phyloP scores from a whole-genome alignment of 2,329 filamentous ascomycete species.

The Rhinocladiella similis region DNA sequence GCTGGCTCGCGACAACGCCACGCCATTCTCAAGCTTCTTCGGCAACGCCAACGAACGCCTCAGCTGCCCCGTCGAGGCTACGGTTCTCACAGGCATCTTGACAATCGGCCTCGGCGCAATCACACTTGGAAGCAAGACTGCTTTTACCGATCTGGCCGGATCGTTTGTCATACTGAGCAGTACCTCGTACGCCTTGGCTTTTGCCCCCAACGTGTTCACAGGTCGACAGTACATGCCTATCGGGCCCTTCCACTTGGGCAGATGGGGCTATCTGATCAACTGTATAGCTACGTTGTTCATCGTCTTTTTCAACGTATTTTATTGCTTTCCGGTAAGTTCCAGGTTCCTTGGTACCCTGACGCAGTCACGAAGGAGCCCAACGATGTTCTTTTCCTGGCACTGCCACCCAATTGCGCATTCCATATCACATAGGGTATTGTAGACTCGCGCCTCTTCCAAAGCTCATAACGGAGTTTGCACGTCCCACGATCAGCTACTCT shows the following conservation, averaged over 20 bases:
- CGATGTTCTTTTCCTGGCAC: too few relatives aligned
- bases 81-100: constrained; percentile 50
- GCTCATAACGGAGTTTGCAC: constrained; percentile 28
- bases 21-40: constrained; percentile 53
- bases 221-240: constrained; percentile 49
- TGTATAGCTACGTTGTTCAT: constrained; percentile 53
- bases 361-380: too few relatives aligned
- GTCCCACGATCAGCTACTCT: too few relatives aligned
- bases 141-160: constrained; percentile 58
- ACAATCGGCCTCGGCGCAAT: constrained; percentile 56
- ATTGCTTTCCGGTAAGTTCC: constrained; percentile 54
- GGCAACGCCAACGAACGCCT: constrained; percentile 47
- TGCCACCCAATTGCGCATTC: too few relatives aligned
- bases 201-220: constrained; percentile 52
- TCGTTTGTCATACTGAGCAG: constrained; percentile 60
- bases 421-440: too few relatives aligned
- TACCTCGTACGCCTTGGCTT: constrained; percentile 56
- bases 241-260: constrained; percentile 55
- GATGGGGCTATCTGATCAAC: constrained; percentile 53
- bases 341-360: neutral
- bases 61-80: constrained; percentile 58
- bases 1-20: constrained; percentile 58
- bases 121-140: constrained; percentile 39
- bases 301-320: constrained; percentile 56
- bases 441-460: neutral